Evolutionary conservation across 345 rosid species (phyloP).

Genomic region (Gossypium longicalyx): DNA sequence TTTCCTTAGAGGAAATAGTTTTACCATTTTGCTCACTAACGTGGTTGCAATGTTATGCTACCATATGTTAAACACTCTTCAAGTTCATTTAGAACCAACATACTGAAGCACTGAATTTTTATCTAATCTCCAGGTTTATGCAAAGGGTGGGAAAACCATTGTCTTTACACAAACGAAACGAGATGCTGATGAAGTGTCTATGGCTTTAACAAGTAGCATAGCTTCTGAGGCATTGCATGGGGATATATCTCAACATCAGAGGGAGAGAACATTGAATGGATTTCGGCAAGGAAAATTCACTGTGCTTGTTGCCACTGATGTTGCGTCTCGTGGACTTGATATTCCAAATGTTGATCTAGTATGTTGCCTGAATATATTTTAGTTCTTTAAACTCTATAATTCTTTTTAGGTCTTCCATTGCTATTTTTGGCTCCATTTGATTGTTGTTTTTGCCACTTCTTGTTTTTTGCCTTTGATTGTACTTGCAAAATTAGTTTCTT

Average conservation of each 20-base stretch:
- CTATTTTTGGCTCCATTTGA: neutral
- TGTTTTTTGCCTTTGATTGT: neutral
- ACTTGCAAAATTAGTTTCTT: neutral
- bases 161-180: constrained; percentile 94
- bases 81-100: neutral
- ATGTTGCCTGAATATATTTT: constrained; percentile 23
- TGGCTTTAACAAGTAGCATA: constrained; percentile 70
- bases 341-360: constrained; percentile 96
- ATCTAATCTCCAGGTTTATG: constrained; percentile 63
- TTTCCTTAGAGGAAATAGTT: neutral
- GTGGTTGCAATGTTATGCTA: neutral
- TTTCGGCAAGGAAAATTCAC: constrained; percentile 97
- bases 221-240: constrained; percentile 97
- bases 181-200: constrained; percentile 95
- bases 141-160: constrained; percentile 94
- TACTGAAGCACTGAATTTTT: constrained; percentile 1
- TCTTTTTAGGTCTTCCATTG: neutral
- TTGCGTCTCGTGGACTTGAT: constrained; percentile 97
- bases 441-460: neutral
- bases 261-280: constrained; percentile 92
- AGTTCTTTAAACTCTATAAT: neutral
- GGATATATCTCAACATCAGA: constrained; percentile 97
- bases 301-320: constrained; percentile 96
- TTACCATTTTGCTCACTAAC: neutral
- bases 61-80: neutral